A percentile compares a stretch with the other conserved stretches of the same genome.
These are phyloP conservation scores for Chlorella sp. DNA, from an alignment of 139 green algal species.

Conservation along the genomic window DNA sequence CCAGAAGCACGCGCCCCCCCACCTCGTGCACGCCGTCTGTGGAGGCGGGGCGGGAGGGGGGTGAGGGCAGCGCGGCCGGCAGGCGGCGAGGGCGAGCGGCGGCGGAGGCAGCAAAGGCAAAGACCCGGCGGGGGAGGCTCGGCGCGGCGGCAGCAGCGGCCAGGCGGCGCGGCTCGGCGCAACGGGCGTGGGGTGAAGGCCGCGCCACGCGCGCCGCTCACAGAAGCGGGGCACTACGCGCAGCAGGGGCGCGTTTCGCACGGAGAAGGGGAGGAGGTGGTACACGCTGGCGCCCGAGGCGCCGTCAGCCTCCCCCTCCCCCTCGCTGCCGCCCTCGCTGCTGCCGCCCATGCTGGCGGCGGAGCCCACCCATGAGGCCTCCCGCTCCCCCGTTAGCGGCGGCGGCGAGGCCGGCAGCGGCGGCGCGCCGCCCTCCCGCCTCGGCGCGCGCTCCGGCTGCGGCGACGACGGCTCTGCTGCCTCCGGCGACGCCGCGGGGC, in stretches of 20 bases:
- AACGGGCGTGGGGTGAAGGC: no score
- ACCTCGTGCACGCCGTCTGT: slow-evolving; percentile 12
- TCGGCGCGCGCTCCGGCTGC: no score
- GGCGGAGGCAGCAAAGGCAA: neutral
- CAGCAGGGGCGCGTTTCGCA: slow-evolving; percentile 56
- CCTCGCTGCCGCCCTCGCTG: neutral
- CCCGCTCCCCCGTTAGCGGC: neutral
- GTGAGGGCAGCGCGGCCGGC: neutral
- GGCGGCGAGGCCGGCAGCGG: no score
- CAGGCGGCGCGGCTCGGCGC: no score
- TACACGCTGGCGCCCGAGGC: neutral
- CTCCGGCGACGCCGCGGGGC: no score
- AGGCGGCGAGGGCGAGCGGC: no score
- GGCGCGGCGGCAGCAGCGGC: no score
- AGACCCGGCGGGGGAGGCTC: no score
- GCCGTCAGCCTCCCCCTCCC: neutral
- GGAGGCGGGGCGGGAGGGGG: neutral
- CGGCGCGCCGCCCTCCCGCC: no score
- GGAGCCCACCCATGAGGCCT: neutral
- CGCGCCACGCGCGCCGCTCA: slow-evolving; percentile 52
- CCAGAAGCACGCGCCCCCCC: slow-evolving; percentile 52
- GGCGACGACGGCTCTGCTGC: no score
- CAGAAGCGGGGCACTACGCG: slow-evolving; percentile 59
- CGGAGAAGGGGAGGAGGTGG: slow-evolving; percentile 38
- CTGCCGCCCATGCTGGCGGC: neutral